Evolutionary conservation across 441 rosid genomes (phyloP).

Genomic region (Populus hybrid): DNA sequence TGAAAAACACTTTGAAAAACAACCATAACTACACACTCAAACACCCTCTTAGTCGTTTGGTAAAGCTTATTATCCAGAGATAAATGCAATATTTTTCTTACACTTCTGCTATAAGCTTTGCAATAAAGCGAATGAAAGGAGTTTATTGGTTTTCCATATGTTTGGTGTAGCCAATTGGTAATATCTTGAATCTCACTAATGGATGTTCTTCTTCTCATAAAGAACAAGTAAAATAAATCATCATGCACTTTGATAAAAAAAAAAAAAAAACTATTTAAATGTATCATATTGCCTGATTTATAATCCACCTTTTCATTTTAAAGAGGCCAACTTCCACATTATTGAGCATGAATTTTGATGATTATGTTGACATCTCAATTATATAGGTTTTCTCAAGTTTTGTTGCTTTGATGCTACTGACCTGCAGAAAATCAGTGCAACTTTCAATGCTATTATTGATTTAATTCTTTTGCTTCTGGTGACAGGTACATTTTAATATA

Average conservation of each 20-base stretch:
- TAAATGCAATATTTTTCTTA: not conserved
- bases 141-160: not conserved
- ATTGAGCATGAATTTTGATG: not conserved
- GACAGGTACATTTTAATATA: conserved; percentile 94
- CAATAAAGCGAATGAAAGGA: not conserved
- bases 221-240: not conserved
- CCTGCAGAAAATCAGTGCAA: not conserved
- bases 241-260: not conserved
- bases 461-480: conserved; percentile 19
- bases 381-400: not conserved
- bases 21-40: too few relatives aligned
- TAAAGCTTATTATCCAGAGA: not conserved
- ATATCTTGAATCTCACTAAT: not conserved
- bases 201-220: not conserved
- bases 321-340: not conserved
- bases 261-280: not conserved
- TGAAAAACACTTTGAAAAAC: too few relatives aligned
- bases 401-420: not conserved
- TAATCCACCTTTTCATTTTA: not conserved
- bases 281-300: not conserved
- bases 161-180: not conserved
- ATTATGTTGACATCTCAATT: not conserved
- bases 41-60: not conserved
- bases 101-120: not conserved
- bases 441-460: conserved; percentile 10